Base-by-base conservation (phyloP, 2,329 filamentous ascomycete species). In the Alternaria gansuensis region DNA sequence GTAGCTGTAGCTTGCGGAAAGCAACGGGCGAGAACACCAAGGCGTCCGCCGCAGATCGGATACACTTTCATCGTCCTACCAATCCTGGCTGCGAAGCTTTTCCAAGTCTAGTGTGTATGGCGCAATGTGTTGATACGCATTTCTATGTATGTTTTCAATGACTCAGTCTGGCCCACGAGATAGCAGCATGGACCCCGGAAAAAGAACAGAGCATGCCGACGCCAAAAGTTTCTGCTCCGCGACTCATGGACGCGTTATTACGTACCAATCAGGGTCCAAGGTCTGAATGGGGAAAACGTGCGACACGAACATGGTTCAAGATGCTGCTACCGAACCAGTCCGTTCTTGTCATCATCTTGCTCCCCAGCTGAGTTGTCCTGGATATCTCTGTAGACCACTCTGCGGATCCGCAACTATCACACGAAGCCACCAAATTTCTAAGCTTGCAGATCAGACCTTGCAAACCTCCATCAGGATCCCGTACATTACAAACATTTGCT, bases 11-110 rank as follows among this genome's bases (percentile, higher is more conserved):
- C 64, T 56, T 59, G 65, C 65, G 67, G 69, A 69, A 71, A 73
- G 57, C 63, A 61, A 69, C 69, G 67, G 71, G 65, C 50, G 55
- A 60, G 60, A 62, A 60, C 67, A 62, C 62, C 58, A 64, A 60
- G 65, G 66, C 69, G 67, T 60, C 65, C 62, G 65, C 70, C 64
- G 67, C 71, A 71, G 60, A 71, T 74, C 73, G 68, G 69, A 67
- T 65, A 66, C 62, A 69, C 61, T 60, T 58, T 73, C 70, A 72
- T 73, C 46, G 34, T 61, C 54, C 29, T 39, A 46, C 51, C 60
- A 61, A 58, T 62, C 60, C 60, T 63, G 57, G 57, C 67, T 60
- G 65, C 67, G 62, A 53, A 64, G 66, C 63, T 67, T 70, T 65
- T 64, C 63, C 70, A 61, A 63, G 60, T 67, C 62, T 66, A 70